Evolutionary conservation across 2,329 filamentous ascomycete species (phyloP).

Genomic region (Akanthomyces dipterigenus): DNA sequence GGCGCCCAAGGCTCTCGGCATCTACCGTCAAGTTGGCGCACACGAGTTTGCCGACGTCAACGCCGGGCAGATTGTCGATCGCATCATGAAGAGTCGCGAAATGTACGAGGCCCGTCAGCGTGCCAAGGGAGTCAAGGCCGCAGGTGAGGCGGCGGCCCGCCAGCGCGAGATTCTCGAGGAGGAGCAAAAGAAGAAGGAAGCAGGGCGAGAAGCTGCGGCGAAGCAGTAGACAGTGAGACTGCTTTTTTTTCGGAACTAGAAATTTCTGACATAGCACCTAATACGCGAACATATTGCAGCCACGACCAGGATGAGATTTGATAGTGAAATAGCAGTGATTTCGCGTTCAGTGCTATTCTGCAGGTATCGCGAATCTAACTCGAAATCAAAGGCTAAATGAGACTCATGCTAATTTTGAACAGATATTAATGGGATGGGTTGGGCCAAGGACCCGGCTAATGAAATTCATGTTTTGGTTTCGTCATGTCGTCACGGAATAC

Average conservation of each 20-base stretch:
- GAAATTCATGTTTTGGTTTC: background rate
- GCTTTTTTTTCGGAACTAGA: background rate
- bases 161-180: slow-evolving; percentile 57
- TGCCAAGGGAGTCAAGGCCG: slow-evolving; percentile 80
- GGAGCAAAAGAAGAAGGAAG: slow-evolving; percentile 46
- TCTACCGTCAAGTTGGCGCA: slow-evolving; percentile 70
- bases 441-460: slow-evolving; percentile 7
- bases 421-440: background rate
- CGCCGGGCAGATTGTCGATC: slow-evolving; percentile 81
- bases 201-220: slow-evolving; percentile 20
- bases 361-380: background rate
- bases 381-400: slow-evolving; percentile 1
- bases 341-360: background rate
- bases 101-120: slow-evolving; percentile 89
- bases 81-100: slow-evolving; percentile 80
- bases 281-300: background rate
- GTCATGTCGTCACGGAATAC: background rate
- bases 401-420: background rate
- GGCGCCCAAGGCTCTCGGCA: slow-evolving; percentile 71
- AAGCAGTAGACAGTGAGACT: background rate
- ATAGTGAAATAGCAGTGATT: background rate
- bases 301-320: background rate
- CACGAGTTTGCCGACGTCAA: slow-evolving; percentile 86
- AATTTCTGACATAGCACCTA: background rate
- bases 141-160: slow-evolving; percentile 61